Evolutionary conservation across 2,329 filamentous ascomycete genomes (phyloP).

Genomic region (Pyrenophora seminiperda): DNA sequence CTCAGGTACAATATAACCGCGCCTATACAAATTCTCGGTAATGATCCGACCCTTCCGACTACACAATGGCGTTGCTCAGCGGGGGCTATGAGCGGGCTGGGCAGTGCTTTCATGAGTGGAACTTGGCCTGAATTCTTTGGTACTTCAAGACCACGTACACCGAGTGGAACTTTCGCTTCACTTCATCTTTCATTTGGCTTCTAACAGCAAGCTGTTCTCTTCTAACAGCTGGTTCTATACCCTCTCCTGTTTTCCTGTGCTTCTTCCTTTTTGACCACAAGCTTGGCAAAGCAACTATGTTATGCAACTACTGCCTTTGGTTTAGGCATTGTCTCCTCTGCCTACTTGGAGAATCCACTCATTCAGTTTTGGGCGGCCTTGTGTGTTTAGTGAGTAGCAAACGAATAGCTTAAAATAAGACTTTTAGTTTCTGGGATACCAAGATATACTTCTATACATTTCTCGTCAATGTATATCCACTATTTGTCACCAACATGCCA

Average conservation of each 20-base stretch:
- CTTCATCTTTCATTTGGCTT: background rate
- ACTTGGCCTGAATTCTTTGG: background rate
- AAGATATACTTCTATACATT: too few species aligned
- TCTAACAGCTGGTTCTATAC: slow-evolving; percentile 15
- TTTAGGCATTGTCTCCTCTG: too few species aligned
- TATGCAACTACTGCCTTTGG: background rate
- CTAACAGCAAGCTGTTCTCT: slow-evolving; percentile 11
- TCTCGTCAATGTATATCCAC: slow-evolving; percentile 7
- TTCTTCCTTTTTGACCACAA: background rate
- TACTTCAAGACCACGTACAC: background rate
- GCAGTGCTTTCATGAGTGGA: background rate
- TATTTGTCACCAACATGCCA: slow-evolving; percentile 8
- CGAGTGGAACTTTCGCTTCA: background rate
- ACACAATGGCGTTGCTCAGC: slow-evolving; percentile 3
- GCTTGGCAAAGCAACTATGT: background rate
- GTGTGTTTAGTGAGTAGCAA: too few species aligned
- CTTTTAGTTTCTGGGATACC: too few species aligned
- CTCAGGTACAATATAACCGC: slow-evolving; percentile 27
- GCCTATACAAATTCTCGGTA: slow-evolving; percentile 32
- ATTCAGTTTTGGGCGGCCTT: too few species aligned
- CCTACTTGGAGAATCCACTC: too few species aligned
- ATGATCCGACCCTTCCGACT: background rate
- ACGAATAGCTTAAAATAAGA: background rate
- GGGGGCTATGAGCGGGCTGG: background rate
- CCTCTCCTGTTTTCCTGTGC: slow-evolving; percentile 6